phyloP scores from a whole-genome alignment of 768 basidiomycete genomes.

The Cyclocybe cylindracea region DNA sequence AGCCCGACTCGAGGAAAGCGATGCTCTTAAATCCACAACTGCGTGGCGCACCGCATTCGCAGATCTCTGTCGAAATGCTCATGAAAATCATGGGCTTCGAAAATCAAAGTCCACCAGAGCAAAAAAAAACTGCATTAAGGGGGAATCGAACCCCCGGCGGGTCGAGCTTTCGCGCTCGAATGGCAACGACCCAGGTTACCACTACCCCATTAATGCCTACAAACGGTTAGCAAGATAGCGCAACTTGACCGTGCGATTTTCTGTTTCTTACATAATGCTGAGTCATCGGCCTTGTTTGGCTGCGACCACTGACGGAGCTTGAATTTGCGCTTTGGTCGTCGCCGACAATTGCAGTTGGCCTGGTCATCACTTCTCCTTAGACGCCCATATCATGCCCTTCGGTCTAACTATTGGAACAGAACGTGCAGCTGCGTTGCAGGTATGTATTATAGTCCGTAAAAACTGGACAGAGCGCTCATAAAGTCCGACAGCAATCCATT shows the following conservation, averaged over 20 bases:
- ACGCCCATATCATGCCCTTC: slow-evolving; percentile 57
- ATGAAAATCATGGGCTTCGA: not conserved
- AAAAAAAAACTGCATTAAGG: slow-evolving; percentile 53
- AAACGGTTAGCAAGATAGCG: not conserved
- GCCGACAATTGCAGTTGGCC: slow-evolving; percentile 13
- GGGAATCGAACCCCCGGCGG: slow-evolving; percentile 84
- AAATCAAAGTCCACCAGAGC: not conserved
- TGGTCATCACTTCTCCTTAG: slow-evolving; percentile 25
- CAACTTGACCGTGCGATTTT: no score
- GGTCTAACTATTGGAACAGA: slow-evolving; percentile 81
- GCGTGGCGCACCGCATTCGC: not conserved
- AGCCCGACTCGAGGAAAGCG: no score
- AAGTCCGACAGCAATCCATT: slow-evolving; percentile 61
- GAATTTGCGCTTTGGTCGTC: slow-evolving; percentile 21
- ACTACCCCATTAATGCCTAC: slow-evolving; percentile 32
- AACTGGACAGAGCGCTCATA: slow-evolving; percentile 5
- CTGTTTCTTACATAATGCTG: not conserved
- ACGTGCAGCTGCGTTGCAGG: slow-evolving; percentile 71
- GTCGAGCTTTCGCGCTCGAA: slow-evolving; percentile 42
- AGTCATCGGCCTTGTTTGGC: slow-evolving; percentile 14
- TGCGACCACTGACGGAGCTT: slow-evolving; percentile 25
- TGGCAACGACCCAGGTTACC: slow-evolving; percentile 26
- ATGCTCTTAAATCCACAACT: no score
- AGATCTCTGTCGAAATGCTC: not conserved
- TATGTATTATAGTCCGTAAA: slow-evolving; percentile 25